phyloP scores from a whole-genome alignment of 1,284 basidiomycete species.

The Somion occarium region DNA sequence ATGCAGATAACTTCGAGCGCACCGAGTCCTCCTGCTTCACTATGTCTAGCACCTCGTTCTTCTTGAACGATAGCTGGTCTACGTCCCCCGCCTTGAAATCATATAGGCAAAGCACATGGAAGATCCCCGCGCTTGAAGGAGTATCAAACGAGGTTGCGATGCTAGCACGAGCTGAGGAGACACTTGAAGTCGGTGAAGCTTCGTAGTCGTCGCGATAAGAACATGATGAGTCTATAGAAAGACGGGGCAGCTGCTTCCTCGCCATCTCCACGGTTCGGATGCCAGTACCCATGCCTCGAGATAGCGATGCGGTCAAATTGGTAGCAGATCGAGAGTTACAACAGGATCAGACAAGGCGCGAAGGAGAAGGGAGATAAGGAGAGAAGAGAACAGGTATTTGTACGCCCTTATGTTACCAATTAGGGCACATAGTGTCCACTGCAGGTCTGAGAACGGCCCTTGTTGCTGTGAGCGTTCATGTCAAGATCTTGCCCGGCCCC shows the following conservation, averaged over 20 bases:
- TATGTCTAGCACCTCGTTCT: constrained; percentile 63
- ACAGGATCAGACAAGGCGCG: not conserved
- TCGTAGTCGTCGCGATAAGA: constrained; percentile 15
- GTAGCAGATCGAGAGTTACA: too few relatives aligned
- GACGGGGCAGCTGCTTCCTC: constrained; percentile 28
- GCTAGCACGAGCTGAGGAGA: constrained; percentile 21
- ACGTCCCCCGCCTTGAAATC: constrained; percentile 61
- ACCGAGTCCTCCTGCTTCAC: constrained; percentile 59
- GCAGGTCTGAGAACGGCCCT: not conserved
- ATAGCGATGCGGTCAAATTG: constrained; percentile 6
- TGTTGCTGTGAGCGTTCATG: not conserved
- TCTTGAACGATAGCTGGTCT: constrained; percentile 56
- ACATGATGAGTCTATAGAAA: constrained; percentile 45
- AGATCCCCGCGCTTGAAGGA: constrained; percentile 24
- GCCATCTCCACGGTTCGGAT: constrained; percentile 11
- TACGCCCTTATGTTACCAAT: not conserved
- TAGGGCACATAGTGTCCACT: not conserved
- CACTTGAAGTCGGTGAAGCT: constrained; percentile 16
- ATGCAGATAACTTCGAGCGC: not conserved
- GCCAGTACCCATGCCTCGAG: constrained; percentile 1
- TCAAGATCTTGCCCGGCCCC: not conserved
- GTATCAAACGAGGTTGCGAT: constrained; percentile 23
- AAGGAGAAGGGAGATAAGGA: not conserved
- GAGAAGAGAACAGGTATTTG: not conserved
- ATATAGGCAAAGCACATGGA: constrained; percentile 57